These are phyloP conservation scores for Dalbergia oliveri DNA, from an alignment of 306 rosid genomes.

Conservation along the genomic window DNA sequence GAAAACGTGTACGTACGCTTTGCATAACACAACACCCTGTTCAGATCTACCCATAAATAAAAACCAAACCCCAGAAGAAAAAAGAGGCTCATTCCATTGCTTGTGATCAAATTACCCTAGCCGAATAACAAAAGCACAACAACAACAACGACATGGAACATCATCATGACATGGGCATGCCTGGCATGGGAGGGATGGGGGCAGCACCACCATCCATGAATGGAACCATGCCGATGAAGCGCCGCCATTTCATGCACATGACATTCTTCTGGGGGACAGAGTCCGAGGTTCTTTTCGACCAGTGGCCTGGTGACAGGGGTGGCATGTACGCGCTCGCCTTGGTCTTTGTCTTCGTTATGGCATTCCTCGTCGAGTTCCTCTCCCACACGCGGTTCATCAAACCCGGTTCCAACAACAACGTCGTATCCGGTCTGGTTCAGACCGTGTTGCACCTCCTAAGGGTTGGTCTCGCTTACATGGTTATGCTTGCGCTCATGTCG, in stretches of 20 bases:
- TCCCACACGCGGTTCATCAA: constrained; percentile 57
- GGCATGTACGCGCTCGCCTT: constrained; percentile 72
- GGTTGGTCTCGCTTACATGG: constrained; percentile 71
- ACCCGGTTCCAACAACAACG: constrained; percentile 45
- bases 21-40: background rate
- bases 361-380: constrained; percentile 65
- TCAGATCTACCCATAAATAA: background rate
- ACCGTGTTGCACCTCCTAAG: constrained; percentile 63
- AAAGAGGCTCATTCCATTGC: too few relatives aligned
- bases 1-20: too few relatives aligned
- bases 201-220: constrained; percentile 24
- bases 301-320: constrained; percentile 70
- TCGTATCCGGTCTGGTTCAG: constrained; percentile 59
- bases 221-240: background rate
- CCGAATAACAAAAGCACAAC: background rate
- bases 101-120: too few relatives aligned
- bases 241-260: constrained; percentile 74
- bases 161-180: background rate
- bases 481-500: constrained; percentile 91
- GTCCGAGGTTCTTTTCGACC: constrained; percentile 61
- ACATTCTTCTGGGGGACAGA: constrained; percentile 85
- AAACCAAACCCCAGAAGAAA: too few relatives aligned
- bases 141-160: too few relatives aligned
- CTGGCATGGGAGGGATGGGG: constrained; percentile 29
- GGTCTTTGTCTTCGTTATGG: constrained; percentile 59